Evolutionary conservation across 1,284 basidiomycete genomes (phyloP), one percentile per base, ranked within the genome.

Genomic region (Melanopsichium pennsylvanicum): DNA sequence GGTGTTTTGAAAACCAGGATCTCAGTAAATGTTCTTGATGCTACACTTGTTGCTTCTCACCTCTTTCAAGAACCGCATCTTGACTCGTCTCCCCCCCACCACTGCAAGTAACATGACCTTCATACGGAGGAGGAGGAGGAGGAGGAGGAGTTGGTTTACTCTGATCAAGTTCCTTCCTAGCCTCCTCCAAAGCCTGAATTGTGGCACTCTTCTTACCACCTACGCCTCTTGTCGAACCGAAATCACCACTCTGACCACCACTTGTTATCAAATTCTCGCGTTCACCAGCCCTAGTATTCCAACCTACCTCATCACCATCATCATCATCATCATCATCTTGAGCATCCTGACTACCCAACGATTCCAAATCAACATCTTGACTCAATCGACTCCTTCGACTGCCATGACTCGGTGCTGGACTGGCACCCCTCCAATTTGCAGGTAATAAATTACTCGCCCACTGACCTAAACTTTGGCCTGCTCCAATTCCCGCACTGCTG

Each of bases 331-430:
- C 52, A 7, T 36, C 61, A 15, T 47, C 58, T 43, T 57, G 57
- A 9, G 34, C 33, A 11, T 50, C 58, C n/a, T 54, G 29, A 18
- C 35, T 38, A 10, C 44, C 44, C 10, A 46, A 23, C 6, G 38
- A 44, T 37, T 66, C 62, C 8, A 66, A 18, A 36, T 68, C 63
- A 2, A 61, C 47, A 33, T 64, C 61, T 40, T 64, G 61, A 12
- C 43, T 48, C 34, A 68, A n/a, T 8, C 63, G 23, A n/a, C 40
- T 45, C 11, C 58, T 21, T 15, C 63, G 29, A 15, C 27, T 35
- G 0, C 52, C 48, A 15, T 68, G 58, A 23, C 52, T 57, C 1
- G 63, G 63, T 5, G 63, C 52, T 1, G 63, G 63, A 13, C 46
- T 51, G 0, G 63, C 44, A 7, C 51, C 63, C 5, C 63, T 37